Conservation (phyloP, 2,329 filamentous ascomycete species). For the Fusarium falciforme region DNA sequence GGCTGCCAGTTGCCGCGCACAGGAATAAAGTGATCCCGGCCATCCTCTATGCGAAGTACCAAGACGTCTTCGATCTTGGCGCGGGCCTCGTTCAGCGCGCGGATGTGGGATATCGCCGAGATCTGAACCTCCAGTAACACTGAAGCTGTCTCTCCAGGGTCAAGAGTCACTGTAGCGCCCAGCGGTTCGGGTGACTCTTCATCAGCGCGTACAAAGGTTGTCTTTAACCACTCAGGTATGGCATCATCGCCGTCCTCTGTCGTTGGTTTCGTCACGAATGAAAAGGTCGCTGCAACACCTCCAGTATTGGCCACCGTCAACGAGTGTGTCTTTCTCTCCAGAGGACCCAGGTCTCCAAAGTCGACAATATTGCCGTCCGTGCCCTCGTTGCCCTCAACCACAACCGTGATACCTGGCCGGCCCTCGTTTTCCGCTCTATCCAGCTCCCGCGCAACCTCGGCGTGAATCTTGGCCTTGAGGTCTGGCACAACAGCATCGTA, state of each 20-base stretch:
- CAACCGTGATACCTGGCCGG: constrained; percentile 82
- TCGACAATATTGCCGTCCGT: constrained; percentile 70
- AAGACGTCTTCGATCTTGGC: constrained; percentile 84
- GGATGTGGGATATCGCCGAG: constrained; percentile 71
- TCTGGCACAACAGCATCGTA: constrained; percentile 90
- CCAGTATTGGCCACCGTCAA: constrained; percentile 95
- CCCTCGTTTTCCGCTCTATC: constrained; percentile 94
- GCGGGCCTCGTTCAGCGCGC: constrained; percentile 76
- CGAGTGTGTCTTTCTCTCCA: constrained; percentile 71
- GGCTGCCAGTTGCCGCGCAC: constrained; percentile 82
- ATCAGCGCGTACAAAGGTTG: constrained; percentile 67
- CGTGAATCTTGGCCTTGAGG: constrained; percentile 83
- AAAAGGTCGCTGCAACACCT: constrained; percentile 80
- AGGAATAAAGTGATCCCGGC: constrained; percentile 92
- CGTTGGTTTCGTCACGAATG: constrained; percentile 79
- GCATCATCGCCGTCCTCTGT: constrained; percentile 57
- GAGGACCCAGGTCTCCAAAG: constrained; percentile 80
- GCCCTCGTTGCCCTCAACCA: constrained; percentile 71
- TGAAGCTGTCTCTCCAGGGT: constrained; percentile 85
- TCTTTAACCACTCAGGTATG: constrained; percentile 74
- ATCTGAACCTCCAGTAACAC: constrained; percentile 77
- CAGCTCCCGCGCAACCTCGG: constrained; percentile 87
- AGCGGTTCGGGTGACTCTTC: constrained; percentile 47
- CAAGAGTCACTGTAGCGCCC: constrained; percentile 71
- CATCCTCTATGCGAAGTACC: constrained; percentile 83